Evolutionary conservation across 192 early-diverging fungal species (phyloP).

Genomic region (Mortierella claussenii): DNA sequence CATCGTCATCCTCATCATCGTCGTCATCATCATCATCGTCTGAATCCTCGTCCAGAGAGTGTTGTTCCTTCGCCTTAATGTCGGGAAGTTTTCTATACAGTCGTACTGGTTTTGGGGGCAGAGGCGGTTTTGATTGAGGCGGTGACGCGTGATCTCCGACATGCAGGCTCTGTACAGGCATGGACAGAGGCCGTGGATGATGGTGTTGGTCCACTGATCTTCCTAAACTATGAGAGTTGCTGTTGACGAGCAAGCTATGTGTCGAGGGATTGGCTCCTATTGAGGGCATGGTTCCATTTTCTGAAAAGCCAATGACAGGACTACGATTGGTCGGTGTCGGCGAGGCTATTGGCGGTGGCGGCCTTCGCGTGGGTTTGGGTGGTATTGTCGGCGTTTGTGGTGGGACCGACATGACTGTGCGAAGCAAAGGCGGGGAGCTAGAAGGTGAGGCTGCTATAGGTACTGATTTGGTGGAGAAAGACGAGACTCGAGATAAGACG

Average conservation of each 20-base stretch:
- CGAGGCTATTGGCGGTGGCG: conserved; percentile 21
- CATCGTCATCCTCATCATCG: conserved; percentile 52
- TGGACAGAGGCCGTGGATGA: conserved; percentile 22
- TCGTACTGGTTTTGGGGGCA: conserved; percentile 68
- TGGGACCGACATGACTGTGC: conserved; percentile 32
- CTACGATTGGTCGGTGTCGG: conserved; percentile 35
- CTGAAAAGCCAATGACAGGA: conserved; percentile 31
- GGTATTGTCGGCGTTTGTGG: conserved; percentile 44
- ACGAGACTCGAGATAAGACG: conserved; percentile 12
- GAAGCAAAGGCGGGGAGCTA: conserved; percentile 23
- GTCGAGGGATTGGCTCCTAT: neutral
- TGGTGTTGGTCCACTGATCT: neutral
- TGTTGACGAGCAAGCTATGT: neutral
- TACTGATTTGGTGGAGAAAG: conserved; percentile 21
- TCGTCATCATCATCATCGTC: conserved; percentile 53
- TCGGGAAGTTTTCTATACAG: conserved; percentile 38
- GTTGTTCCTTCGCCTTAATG: conserved; percentile 37
- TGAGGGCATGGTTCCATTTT: conserved; percentile 23
- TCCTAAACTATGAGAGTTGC: neutral
- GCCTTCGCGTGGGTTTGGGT: conserved; percentile 62
- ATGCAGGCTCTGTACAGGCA: conserved; percentile 15
- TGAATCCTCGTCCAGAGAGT: conserved; percentile 40
- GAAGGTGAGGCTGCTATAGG: conserved; percentile 14
- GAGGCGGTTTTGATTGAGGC: conserved; percentile 58
- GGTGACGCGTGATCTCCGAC: conserved; percentile 20